Evolutionary conservation across 352 stramenopile species (phyloP), one percentile per base, ranked within the genome.

Genomic region (Peronospora belbahrii): DNA sequence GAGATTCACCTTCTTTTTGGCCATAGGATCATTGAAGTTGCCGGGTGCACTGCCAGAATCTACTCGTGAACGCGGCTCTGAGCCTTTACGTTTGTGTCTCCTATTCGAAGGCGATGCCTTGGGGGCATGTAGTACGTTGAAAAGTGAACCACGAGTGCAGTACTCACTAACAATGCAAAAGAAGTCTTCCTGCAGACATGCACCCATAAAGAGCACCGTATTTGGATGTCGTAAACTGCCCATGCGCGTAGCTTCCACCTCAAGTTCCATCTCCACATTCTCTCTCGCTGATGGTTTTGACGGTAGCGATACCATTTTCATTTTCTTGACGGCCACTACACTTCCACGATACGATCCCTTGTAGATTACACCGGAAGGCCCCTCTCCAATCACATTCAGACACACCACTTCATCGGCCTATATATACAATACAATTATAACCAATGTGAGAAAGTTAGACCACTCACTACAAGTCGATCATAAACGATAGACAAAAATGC

Each of bases 161-260:
- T 96, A 90, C 65, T 98, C 95, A 50, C 77, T 98, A 18, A 99
- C 79, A 42, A 98, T 98, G 35, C 92, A 97, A 42, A 97, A 90
- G 61, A 97, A 96, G 32, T 96, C 90, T 43, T 94, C 86, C 48
- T 96, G 77, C 10, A 98, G 74, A 67, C 94, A 98, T 25, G 95
- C 95, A 31, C 95, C 95, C 89, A 98, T 98, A 64, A 98, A 98
- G 15, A 99, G 73, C 53, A 97, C 97, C 18, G 97, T 97, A 69
- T 98, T 98, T 2, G 96, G 96, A 70, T 99, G 96, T n/a, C 95
- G 73, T 56, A 99, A 79, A 35, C 77, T 88, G 43, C 82, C 81
- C 79, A 94, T 94, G 37, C 82, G 73, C 24, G 77, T 76, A 37
- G 80, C 82, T 40, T 91, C 79, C 22, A 85, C 62, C 51, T 90